Base-by-base conservation (phyloP, 495 filamentous ascomycete genomes). In the Aspergillus diversus region DNA sequence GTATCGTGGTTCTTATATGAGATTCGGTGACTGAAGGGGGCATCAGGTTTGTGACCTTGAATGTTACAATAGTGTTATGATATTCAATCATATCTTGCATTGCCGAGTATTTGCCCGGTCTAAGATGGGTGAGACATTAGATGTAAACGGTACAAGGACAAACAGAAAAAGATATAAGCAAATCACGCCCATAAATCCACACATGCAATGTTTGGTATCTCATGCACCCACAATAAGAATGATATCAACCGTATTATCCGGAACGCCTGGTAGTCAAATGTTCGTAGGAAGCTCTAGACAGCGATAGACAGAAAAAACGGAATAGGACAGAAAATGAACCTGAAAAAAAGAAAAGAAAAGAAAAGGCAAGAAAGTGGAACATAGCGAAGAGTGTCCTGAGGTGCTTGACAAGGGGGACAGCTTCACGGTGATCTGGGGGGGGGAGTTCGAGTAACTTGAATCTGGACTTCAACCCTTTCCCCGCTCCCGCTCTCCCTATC, bases 191-290 rank as follows among this genome's bases (percentile, higher is more conserved):
- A 27, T 27, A 63, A 51, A 16, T 53, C 54, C 51, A 42, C 37
- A 51, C 54, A 70, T 51, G 51, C 52, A 61, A 66, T 69, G 64
- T 61, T 57, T 69, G 69, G 64, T 73, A 73, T 73, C 69, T 75
- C 57, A 71, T 72, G 71, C 68, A 59, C 61, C 63, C 37, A 33
- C 49, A 54, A 48, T 34, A 65, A 65, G 6, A 47, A 60, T 55
- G 34, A 53, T 5, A 47, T 42, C 46, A 47, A 16, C 42, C 49
- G 35, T 39, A 56, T 33, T 48, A 35, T 46, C 55, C 51, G 32
- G 39, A 66, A 58, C 59, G 55, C 64, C 59, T 39, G n/a, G 37
- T 37, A 61, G 8, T 42, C 33, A 27, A 32, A 52, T 52, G 37
- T 42, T 34, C 33, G 42, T 11, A 37, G 16, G 47, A 39, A 43